Base-by-base conservation (phyloP, 805 yeast species). In the Myxozyma lipomycoides region DNA sequence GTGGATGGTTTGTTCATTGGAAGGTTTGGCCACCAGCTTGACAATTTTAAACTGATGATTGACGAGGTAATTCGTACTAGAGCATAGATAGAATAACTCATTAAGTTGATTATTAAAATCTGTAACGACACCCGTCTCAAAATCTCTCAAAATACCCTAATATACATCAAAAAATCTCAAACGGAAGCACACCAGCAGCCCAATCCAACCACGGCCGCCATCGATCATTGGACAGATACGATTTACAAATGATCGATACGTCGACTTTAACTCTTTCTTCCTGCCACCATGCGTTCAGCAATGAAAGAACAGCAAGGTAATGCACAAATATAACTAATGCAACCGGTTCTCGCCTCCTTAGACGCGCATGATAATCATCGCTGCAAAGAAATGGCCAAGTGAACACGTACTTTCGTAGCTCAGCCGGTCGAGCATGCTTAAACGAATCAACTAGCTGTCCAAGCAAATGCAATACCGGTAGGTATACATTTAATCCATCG, bases 1-100 rank as follows among this genome's bases (percentile, higher is more conserved):
- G 61, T 63, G 2, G 66, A 63, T 44, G 67, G 67, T 12, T 45
- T 63, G 38, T 62, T 63, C 35, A 56, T 63, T 18, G 67, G 65
- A 6, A 42, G 67, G 37, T 62, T 63, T 35, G 67, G 65, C 9
- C 67, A 63, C 37, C 57, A 58, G 24, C 51, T 56, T 2, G 47
- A 40, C 12, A 61, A 61, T n/a, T 61, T 63, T 10, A 48, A 48
- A 34, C 35, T 46, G 25, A 62, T 63, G 48, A 48, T 61, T n/a
- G 28, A 45, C 12, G 66, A 62, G 41, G 49, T 58, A n/a, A 28
- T 28, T 28, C 10, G 34, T 10, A 28, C 15, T 10, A 28, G 34
- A 28, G 2, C 51, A 18, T 7, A 30, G 5, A 4, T 21, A 30
- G 9, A 26, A 42, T 9, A 21, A 26, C 34, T n/a, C n/a, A n/a